Base-by-base conservation (phyloP, 2,329 filamentous ascomycete species). In the Exophiala calicioides region DNA sequence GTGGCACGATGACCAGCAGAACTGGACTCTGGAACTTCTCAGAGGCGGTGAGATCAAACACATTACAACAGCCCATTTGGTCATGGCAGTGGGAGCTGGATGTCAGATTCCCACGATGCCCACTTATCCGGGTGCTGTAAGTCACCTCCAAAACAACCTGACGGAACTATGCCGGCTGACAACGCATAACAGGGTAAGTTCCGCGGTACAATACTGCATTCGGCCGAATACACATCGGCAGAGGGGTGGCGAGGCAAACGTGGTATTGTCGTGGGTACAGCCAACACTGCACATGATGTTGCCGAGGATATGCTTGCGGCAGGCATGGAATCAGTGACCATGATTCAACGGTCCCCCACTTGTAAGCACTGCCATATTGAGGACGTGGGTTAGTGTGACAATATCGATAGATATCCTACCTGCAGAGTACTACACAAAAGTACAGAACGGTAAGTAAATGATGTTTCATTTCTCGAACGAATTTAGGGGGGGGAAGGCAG, bases 261-360 rank as follows among this genome's bases (percentile, higher is more conserved):
- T 19, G 37, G 37, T 15, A 55, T 76, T 21, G 67, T 77, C 1
- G 60, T 77, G 13, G 73, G 74, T 16, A 68, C 66, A 18, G 74
- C 68, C 42, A 76, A 76, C 52, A 74, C 72, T 1, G 59, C 58
- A 1, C 72, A 76, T 58, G 73, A 76, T 55, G 66, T 75, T 18
- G 70, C 72, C 3, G 67, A 74, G 55, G 71, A 76, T 56, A 75
- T 74, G 64, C 62, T 65, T 21, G 62, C 68, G 16, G 67, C 67
- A 8, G 66, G 67, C 3, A 52, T 69, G 26, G 62, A 66, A 29
- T 66, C 70, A n/a, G 61, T 71, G n/a, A 76, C 72, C 8, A 71
- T 76, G 54, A 58, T 76, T 0, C 73, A 76, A 53, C 67, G 73
- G 26, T 64, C 60, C 36, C 64, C 59, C 6, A 75, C 73, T 21